Conservation (phyloP, 345 rosid genomes). For the Excoecaria cochinchinensis region DNA sequence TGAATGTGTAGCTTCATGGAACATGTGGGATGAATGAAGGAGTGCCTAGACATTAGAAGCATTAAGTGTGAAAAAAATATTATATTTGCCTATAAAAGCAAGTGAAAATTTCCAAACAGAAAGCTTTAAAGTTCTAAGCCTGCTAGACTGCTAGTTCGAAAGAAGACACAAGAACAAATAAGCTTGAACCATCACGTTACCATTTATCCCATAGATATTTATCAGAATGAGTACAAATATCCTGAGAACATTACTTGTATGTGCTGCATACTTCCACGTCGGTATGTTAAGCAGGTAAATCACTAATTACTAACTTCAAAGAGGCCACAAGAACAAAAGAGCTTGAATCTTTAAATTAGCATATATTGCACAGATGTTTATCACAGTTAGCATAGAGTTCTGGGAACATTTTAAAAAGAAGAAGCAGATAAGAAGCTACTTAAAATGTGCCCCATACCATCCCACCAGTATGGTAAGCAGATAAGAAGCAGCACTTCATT, state of each 20-base stretch:
- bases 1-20: slow-evolving; percentile 85
- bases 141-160: background rate
- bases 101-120: background rate
- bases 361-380: too few species aligned
- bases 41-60: slow-evolving; percentile 58
- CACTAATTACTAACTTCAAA: too few species aligned
- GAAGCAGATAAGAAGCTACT: background rate
- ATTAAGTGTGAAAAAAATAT: background rate
- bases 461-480: background rate
- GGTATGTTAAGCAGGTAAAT: too few species aligned
- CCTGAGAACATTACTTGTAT: too few species aligned
- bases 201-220: too few species aligned
- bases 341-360: background rate
- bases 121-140: background rate
- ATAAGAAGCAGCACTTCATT: background rate
- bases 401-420: background rate
- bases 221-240: too few species aligned
- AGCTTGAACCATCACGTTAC: background rate
- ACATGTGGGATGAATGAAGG: slow-evolving; percentile 99
- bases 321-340: background rate
- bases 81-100: background rate
- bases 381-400: background rate
- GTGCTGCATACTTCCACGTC: too few species aligned
- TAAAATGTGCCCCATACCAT: background rate
- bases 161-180: background rate